These are phyloP conservation scores for Metarhizium robertsii DNA, from an alignment of 2,329 filamentous ascomycete genomes.

Conservation along the genomic window DNA sequence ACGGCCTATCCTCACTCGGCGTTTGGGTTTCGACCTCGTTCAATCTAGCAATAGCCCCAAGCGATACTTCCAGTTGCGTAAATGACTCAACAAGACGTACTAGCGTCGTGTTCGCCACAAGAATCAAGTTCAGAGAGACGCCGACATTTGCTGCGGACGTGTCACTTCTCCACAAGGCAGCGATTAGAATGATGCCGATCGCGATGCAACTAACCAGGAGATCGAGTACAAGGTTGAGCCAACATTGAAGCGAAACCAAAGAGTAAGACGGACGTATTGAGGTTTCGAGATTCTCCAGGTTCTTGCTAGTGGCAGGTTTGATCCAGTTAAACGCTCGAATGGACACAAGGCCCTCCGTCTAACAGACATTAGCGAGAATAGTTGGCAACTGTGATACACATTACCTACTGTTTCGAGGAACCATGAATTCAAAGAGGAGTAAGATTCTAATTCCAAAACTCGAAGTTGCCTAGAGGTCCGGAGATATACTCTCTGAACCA, in stretches of 20 bases:
- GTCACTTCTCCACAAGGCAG: not conserved
- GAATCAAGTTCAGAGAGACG: constrained; percentile 15
- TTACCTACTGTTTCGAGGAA: constrained; percentile 27
- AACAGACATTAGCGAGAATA: no score
- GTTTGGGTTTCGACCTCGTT: no score
- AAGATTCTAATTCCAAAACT: constrained; percentile 44
- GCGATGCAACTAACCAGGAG: constrained; percentile 12
- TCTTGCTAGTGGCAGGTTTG: no score
- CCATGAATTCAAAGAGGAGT: constrained; percentile 33
- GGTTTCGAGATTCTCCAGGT: no score
- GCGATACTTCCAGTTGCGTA: constrained; percentile 13
- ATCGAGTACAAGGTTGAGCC: not conserved
- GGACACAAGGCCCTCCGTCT: no score
- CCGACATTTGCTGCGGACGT: constrained; percentile 9
- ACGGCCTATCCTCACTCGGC: no score
- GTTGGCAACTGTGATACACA: not conserved
- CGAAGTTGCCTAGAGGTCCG: constrained; percentile 47
- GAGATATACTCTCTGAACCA: constrained; percentile 19
- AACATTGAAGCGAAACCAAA: no score
- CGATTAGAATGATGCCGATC: constrained; percentile 17
- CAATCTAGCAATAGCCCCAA: constrained; percentile 14
- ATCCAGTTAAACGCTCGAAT: no score
- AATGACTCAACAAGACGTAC: constrained; percentile 13
- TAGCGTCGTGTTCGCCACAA: constrained; percentile 14
- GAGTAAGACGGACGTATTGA: no score